phyloP scores from a whole-genome alignment of 495 filamentous ascomycete genomes.

The Collariella sp. region DNA sequence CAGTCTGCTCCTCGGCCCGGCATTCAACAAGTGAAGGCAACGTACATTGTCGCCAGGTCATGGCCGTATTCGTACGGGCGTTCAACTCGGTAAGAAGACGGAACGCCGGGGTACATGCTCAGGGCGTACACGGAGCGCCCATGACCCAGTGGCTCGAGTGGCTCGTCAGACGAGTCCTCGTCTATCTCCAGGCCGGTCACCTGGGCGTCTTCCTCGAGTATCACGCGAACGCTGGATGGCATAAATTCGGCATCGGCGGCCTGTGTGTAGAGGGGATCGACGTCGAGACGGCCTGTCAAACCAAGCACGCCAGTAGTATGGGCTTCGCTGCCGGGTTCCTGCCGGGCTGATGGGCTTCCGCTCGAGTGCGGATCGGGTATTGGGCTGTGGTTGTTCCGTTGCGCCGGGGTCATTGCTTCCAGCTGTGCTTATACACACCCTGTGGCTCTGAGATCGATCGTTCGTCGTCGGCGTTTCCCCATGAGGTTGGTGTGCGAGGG shows the following conservation, averaged over 20 bases:
- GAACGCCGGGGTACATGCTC: slow-evolving; percentile 29
- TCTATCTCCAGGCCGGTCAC: slow-evolving; percentile 1
- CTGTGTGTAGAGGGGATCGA: background rate
- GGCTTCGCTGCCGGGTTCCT: background rate
- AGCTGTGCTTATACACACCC: slow-evolving; percentile 5
- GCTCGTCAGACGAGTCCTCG: slow-evolving; percentile 6
- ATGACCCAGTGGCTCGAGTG: slow-evolving; percentile 5
- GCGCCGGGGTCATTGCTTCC: slow-evolving; percentile 3
- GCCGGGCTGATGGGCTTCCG: background rate
- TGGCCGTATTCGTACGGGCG: slow-evolving; percentile 14
- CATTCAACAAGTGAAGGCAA: background rate
- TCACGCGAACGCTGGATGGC: background rate
- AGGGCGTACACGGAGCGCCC: slow-evolving; percentile 19
- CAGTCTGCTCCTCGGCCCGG: background rate
- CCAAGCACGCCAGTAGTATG: background rate
- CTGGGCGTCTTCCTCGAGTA: background rate
- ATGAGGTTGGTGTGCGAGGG: slow-evolving; percentile 9
- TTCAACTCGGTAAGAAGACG: slow-evolving; percentile 23
- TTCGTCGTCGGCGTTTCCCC: slow-evolving; percentile 15
- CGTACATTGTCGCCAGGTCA: slow-evolving; percentile 42
- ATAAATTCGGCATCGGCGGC: background rate
- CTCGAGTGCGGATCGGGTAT: background rate
- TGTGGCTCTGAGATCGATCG: slow-evolving; percentile 8
- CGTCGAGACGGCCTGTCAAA: background rate
- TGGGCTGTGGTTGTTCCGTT: background rate